Evolutionary conservation across 2,329 filamentous ascomycete genomes (phyloP), one percentile per base, ranked within the genome.

Genomic region (Penicillium sp.): DNA sequence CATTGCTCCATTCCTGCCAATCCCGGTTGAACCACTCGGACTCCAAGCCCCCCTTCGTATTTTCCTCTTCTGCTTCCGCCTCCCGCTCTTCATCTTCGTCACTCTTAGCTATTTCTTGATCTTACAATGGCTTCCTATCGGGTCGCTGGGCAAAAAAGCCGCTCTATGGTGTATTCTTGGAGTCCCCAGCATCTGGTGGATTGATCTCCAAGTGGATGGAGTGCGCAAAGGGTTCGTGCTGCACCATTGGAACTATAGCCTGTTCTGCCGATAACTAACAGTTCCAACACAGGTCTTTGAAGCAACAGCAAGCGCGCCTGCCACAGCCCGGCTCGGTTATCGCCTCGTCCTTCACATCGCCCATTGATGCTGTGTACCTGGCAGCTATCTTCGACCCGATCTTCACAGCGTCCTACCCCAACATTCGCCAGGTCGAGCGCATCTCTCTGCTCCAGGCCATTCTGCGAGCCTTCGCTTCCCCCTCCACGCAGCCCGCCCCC

Each of bases 181-280:
- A 37, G 88, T 96, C 56, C 91, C 92, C 0, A 93, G 94, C 29
- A 90, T 99, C 55, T 97, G 92, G 91, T 97, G 93, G 93, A 87
- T 97, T 54, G 94, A 99, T 74, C 79, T 99, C n/a, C 93, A 97
- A 73, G 90, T 99, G 62, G 94, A 99, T 72, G 93, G 93, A 55
- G 94, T 99, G 51, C 92, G 90, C 75, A 90, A 91, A 76, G 94
- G 94, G 77, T 92, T 72, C 53, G 79, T 69, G 18, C 18, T 12
- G 13, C 16, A 2, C 16, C 9, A 15, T 27, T 35, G 18, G 25
- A n/a, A 47, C 16, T 32, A 39, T n/a, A 9, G 8, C 42, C 42
- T 21, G 18, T 8, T 27, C 6, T 13, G 27, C 27, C 15, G n/a
- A 23, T 16, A 25, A 16, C 46, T 59, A 46, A 60, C 34, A 42